Base-by-base conservation (phyloP, 768 basidiomycete species). In the Multifurca ochricompacta region DNA sequence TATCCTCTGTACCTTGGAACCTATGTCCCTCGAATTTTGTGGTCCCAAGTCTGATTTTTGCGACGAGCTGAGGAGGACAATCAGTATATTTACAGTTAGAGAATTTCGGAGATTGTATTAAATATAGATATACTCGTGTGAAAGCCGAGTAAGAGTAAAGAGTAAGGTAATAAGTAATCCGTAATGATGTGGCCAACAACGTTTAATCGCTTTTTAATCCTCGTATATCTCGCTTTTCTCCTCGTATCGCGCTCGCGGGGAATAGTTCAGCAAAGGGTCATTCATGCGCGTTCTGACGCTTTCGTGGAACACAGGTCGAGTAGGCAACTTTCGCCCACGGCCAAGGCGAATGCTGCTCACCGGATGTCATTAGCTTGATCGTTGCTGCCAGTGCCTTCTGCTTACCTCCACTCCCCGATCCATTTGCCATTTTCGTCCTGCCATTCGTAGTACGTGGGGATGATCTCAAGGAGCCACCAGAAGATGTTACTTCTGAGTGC, bases 391-490 rank as follows among this genome's bases (percentile, higher is more conserved):
- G n/a, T n/a, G 35, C 23, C 21, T 7, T 47, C 18, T 8, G 67
- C 84, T 51, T 59, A 86, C 87, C 73, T 73, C 68, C 74, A 78
- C 42, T 69, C 68, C 6, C 53, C 68, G 58, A 80, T 77, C 84
- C 84, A 87, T 11, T 60, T 62, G 1, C 81, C 80, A 1, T 74
- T 45, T 1, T 56, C 62, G 57, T 86, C 80, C 63, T 87, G 85
- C 73, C 75, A 83, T 28, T 70, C 64, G 60, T 73, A 77, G 36
- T 63, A 65, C 51, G 76, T 64, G 18, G 85, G 87, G 0, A 87
- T 31, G 36, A 86, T 68, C 68, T 90, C 87, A 30, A 88, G 67
- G 16, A 85, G 34, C 85, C 83, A 84, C 87, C 87, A 90, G 1
- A 71, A 6, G 19, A 63, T 65, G 19, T 68, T 66, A 5, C 48